These are phyloP conservation scores for Phtheirospermum japonicum DNA, from an alignment of 257 asterid species.

Conservation along the genomic window DNA sequence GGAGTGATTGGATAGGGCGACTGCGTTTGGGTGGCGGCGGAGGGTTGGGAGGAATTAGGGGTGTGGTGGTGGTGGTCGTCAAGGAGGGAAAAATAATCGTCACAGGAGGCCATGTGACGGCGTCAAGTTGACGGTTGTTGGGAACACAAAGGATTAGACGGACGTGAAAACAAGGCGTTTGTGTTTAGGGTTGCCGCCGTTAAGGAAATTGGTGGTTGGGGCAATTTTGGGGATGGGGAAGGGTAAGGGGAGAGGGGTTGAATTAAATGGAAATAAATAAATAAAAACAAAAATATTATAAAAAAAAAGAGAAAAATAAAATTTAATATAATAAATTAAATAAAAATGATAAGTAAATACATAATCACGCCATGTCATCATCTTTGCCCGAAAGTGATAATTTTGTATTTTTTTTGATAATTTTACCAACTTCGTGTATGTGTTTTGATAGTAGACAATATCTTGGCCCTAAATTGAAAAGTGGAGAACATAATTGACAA, in stretches of 20 bases:
- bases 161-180: slow-evolving; percentile 31
- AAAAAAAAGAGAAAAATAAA: no score
- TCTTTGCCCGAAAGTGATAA: no score
- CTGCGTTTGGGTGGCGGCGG: slow-evolving; percentile 48
- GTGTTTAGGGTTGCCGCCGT: neutral
- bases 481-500: no score
- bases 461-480: no score
- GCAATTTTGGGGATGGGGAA: neutral
- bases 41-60: slow-evolving; percentile 49
- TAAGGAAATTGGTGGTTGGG: neutral
- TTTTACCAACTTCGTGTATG: no score
- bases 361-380: no score
- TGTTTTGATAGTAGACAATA: no score
- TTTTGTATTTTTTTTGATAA: no score
- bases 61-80: slow-evolving; percentile 59
- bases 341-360: no score
- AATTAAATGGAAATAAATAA: no score
- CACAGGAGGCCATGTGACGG: slow-evolving; percentile 90
- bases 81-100: slow-evolving; percentile 83
- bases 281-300: no score
- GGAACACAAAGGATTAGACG: slow-evolving; percentile 45
- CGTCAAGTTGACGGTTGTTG: slow-evolving; percentile 49
- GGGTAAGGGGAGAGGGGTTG: neutral
- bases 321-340: no score
- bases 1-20: slow-evolving; percentile 56